Evolutionary conservation across 352 stramenopile species (phyloP).

Genomic region (Phytophthora agathidicida): DNA sequence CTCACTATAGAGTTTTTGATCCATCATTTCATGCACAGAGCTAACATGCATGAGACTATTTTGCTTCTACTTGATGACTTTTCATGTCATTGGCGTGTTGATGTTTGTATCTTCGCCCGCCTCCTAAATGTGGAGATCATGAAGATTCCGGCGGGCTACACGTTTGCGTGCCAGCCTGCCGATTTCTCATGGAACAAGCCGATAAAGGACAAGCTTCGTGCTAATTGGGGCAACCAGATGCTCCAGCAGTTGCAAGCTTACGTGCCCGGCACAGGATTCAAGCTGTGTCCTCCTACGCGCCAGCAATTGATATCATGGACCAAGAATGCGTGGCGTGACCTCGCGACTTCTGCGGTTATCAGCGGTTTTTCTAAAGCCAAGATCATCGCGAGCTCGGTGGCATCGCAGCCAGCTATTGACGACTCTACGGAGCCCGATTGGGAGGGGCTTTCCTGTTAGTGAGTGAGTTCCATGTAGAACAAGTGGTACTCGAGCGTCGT

Average conservation of each 20-base stretch:
- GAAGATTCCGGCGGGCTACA: conserved; percentile 3
- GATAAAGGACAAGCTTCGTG: conserved; percentile 1
- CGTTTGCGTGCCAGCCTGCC: not conserved
- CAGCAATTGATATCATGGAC: not conserved
- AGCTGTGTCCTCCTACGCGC: not conserved
- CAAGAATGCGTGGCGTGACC: not conserved
- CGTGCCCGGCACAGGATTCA: not conserved
- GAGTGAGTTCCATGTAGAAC: too few relatives aligned
- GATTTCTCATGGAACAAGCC: conserved; percentile 4
- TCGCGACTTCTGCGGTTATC: not conserved
- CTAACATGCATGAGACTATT: conserved; percentile 2
- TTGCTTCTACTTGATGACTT: conserved; percentile 11
- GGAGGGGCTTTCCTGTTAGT: too few relatives aligned
- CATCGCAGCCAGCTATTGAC: too few relatives aligned
- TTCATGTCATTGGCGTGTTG: conserved; percentile 1
- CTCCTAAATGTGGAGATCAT: conserved; percentile 6
- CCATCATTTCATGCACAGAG: conserved; percentile 13
- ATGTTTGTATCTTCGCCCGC: conserved; percentile 1
- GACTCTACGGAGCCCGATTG: too few relatives aligned
- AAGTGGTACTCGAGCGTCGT: too few relatives aligned
- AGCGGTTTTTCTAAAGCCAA: not conserved
- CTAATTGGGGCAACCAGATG: not conserved
- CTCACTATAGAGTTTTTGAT: conserved; percentile 23
- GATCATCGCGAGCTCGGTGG: too few relatives aligned
- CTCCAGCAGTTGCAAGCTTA: not conserved